Evolutionary conservation across 352 stramenopile genomes (phyloP).

Genomic region (Phytophthora pisi): DNA sequence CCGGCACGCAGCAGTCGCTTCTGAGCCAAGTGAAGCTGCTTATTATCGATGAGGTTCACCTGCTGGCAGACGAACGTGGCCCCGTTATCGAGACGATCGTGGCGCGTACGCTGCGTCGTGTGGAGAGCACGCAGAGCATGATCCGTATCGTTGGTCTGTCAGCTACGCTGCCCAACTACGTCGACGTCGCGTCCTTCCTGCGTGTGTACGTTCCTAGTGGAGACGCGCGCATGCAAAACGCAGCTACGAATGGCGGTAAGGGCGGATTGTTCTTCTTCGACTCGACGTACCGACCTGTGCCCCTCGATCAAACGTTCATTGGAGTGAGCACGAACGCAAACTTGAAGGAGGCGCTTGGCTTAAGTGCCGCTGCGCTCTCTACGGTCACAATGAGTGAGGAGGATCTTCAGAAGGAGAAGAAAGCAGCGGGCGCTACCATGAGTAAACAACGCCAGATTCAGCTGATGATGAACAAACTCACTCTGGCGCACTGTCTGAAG

Average conservation of each 20-base stretch:
- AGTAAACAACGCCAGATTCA: constrained; percentile 68
- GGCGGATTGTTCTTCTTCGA: constrained; percentile 98
- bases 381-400: constrained; percentile 56
- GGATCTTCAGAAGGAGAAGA: constrained; percentile 51
- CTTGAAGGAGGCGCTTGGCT: constrained; percentile 64
- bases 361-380: constrained; percentile 53
- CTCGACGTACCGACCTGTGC: constrained; percentile 97
- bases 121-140: constrained; percentile 97
- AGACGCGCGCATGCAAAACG: constrained; percentile 61
- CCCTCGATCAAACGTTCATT: constrained; percentile 99
- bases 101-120: constrained; percentile 96
- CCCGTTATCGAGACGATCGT: constrained; percentile 99
- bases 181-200: constrained; percentile 98
- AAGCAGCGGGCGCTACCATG: constrained; percentile 45
- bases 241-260: constrained; percentile 71
- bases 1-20: constrained; percentile 89
- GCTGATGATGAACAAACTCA: constrained; percentile 88
- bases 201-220: constrained; percentile 87
- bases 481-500: constrained; percentile 68
- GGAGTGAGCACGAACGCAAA: constrained; percentile 89
- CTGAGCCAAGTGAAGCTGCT: constrained; percentile 94
- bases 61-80: constrained; percentile 98
- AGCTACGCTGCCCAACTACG: constrained; percentile 99
- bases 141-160: constrained; percentile 98
- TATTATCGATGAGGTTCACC: constrained; percentile 99